These are phyloP conservation scores for Hypoxylon sp. DNA, from an alignment of 2,329 filamentous ascomycete genomes.

Conservation along the genomic window DNA sequence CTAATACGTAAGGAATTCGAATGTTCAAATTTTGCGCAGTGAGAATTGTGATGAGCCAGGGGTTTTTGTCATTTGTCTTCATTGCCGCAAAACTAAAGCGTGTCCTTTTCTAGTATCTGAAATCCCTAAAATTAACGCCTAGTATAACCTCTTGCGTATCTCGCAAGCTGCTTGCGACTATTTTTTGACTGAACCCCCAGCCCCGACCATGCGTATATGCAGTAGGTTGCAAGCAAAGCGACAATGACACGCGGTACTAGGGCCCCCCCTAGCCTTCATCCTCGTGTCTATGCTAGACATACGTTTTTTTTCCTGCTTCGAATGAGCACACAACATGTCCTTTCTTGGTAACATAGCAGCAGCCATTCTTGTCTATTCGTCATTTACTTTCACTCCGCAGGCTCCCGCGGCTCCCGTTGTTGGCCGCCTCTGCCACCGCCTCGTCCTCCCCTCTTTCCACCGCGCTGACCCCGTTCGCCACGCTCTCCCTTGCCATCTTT, in stretches of 20 bases:
- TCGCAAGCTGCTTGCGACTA: constrained; percentile 18
- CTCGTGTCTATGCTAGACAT: constrained; percentile 3
- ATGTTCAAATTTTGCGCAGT: not conserved
- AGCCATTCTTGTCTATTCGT: constrained; percentile 10
- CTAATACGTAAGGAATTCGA: not conserved
- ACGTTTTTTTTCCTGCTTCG: not conserved
- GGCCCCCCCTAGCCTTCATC: constrained; percentile 3
- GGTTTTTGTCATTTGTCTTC: constrained; percentile 2
- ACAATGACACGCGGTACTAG: constrained; percentile 8
- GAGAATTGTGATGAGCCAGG: not conserved
- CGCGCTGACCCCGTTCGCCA: constrained; percentile 64
- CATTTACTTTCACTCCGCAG: constrained; percentile 43
- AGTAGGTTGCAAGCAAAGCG: constrained; percentile 4
- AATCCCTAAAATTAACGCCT: constrained; percentile 20
- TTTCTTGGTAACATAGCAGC: constrained; percentile 12
- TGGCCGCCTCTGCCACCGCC: constrained; percentile 67
- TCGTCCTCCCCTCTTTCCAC: constrained; percentile 59
- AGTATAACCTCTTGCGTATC: constrained; percentile 11
- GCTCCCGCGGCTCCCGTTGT: constrained; percentile 59
- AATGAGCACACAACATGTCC: not conserved
- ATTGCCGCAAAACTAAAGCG: constrained; percentile 10
- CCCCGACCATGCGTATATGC: constrained; percentile 3
- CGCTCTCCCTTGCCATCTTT: constrained; percentile 57
- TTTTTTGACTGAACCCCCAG: constrained; percentile 3
- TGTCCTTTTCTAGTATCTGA: constrained; percentile 16